Base-by-base conservation (phyloP, 2,329 filamentous ascomycete species). In the Cordyceps javanica region DNA sequence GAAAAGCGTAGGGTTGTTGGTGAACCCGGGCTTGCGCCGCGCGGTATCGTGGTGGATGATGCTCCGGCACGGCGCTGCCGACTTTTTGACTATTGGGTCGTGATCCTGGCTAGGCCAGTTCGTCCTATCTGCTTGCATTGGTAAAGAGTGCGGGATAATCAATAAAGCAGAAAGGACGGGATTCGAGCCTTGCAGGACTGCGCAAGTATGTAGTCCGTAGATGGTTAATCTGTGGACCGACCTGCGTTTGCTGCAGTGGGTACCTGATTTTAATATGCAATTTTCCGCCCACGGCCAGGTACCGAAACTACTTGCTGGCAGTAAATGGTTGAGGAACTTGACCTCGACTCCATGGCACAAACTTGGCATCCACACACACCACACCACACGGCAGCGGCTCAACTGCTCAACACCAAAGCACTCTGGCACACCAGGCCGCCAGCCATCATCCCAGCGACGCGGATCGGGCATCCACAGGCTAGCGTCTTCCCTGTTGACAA, bases 111-210 rank as follows among this genome's bases (percentile, higher is more conserved):
- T 3, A 26, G 21, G n/a, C 39, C 41, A 19, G 19, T n/a, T 36
- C 9, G 21, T 21, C 32, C 11, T 19, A 19, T 23, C 23, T 55
- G 19, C 21, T 14, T 8, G 14, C 14, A 19, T 28, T 23, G 39
- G 49, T 10, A 39, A 52, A 41, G 6, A 21, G 14, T 21, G n/a
- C 9, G 49, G 25, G 16, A 38, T 21, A 38, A 38, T 46, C 14
- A 26, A 19, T n/a, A 36, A 7, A 36, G 38, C 26, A 11, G 41
- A 10, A n/a, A n/a, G 23, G 41, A 14, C 14, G 16, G 34, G 16
- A 13, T 45, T 30, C 52, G 30, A 46, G 6, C 28, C 26, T 46
- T 36, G 28, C 28, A 55, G 51, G 51, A 55, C 52, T 48, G 52
- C n/a, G n/a, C n/a, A n/a, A n/a, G n/a, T n/a, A n/a, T n/a, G n/a